These are phyloP conservation scores for Vicia faba DNA, from an alignment of 306 rosid genomes.

Conservation along the genomic window DNA sequence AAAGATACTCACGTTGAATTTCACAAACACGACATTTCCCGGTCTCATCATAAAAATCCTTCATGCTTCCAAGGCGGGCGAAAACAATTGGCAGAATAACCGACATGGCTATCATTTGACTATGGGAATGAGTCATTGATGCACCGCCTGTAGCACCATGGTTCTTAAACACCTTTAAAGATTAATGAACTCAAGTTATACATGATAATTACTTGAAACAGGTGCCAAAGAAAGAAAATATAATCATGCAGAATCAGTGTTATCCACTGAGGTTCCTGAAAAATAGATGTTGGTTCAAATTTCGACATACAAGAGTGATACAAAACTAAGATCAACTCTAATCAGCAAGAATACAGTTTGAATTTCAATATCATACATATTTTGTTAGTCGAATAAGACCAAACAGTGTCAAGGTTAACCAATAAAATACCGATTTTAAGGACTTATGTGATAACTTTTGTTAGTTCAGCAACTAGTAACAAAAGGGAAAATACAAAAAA, in stretches of 20 bases:
- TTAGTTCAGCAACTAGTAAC: too few species aligned
- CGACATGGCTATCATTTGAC: conserved; percentile 80
- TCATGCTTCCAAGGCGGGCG: conserved; percentile 55
- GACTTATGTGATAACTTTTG: background rate
- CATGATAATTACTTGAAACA: conserved; percentile 16
- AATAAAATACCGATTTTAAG: background rate
- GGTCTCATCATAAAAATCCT: conserved; percentile 52
- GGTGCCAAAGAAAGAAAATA: background rate
- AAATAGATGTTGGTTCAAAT: background rate
- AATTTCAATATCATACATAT: background rate
- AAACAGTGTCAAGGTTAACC: background rate
- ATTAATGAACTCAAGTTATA: conserved; percentile 23
- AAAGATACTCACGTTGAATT: conserved; percentile 46
- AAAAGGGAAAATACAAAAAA: too few species aligned
- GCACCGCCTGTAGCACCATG: conserved; percentile 88
- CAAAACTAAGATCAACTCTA: background rate
- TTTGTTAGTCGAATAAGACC: background rate
- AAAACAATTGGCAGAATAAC: conserved; percentile 69
- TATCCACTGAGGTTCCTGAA: background rate
- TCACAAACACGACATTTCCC: conserved; percentile 70
- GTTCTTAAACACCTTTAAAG: conserved; percentile 71
- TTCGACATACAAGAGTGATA: background rate
- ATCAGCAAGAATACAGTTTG: background rate
- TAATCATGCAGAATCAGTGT: background rate
- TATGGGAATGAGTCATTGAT: conserved; percentile 85